Evolutionary conservation across 1,284 basidiomycete genomes (phyloP), one percentile per base, ranked within the genome.

Genomic region (Ceratobasidium sp.): DNA sequence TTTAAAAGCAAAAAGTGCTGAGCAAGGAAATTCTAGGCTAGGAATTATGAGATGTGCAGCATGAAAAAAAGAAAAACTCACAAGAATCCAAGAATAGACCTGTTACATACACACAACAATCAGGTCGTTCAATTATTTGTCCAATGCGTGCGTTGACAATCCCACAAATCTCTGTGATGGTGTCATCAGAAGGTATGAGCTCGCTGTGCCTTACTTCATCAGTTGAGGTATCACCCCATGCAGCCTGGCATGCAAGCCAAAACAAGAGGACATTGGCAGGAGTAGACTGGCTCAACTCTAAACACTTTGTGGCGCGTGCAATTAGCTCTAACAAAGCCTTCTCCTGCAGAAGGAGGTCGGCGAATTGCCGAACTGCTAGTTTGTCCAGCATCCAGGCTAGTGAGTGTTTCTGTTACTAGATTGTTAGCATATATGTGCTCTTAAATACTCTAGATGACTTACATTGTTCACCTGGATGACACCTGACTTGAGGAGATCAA

Each of bases 61-160:
- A 28, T 11, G 28, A 26, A 10, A 23, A 4, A 56, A 26, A 11
- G 4, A 23, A 56, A 2, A 10, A 77, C 68, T 61, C 33, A 74
- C 69, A 3, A 7, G 54, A 47, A 63, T 77, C 45, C 13, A 77
- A 42, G 20, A 74, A 71, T 4, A 77, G n/a, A 2, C 56, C 33
- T 1, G 76, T 13, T 13, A 74, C 23, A 49, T 77, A 77, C n/a
- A 74, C 23, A 10, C 39, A 31, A 28, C 56, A 33, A 17, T 39
- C n/a, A 10, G 75, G 75, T 31, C 58, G n/a, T n/a, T 76, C 66
- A 28, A 76, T 53, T 47, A 69, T 69, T n/a, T 76, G 8, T 11
- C 31, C 13, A 23, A 53, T 54, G n/a, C 75, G 45, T n/a, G 10
- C 17, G 26, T 76, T 76, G 17, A 76, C 53, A 6, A 75, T 75